Conservation (phyloP, 257 asterid genomes). For the Nicotiana knightiana region DNA sequence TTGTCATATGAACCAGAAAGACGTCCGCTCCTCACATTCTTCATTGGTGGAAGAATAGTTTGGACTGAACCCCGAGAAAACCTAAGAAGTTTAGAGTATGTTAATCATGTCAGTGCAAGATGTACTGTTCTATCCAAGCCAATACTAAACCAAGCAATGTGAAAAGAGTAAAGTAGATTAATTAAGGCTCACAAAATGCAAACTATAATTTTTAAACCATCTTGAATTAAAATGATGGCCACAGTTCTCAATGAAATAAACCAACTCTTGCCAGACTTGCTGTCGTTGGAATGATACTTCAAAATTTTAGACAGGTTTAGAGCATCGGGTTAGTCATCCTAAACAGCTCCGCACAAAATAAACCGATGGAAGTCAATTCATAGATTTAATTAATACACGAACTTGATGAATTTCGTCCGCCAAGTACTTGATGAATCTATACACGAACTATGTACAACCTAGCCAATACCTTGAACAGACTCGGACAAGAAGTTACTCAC, state of each 20-base stretch:
- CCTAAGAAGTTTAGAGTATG: slow-evolving; percentile 32
- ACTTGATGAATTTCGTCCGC: not conserved
- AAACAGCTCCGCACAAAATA: not conserved
- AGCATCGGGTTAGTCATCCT: not conserved
- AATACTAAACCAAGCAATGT: not conserved
- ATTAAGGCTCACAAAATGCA: not conserved
- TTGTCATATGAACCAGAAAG: slow-evolving; percentile 81
- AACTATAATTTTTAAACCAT: not conserved
- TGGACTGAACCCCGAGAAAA: slow-evolving; percentile 81
- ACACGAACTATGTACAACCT: not conserved
- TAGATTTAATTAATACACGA: not conserved
- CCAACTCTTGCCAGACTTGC: not conserved
- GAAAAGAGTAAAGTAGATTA: not conserved
- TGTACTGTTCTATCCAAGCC: not conserved
- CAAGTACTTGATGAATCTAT: slow-evolving; percentile 1
- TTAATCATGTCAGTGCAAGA: not conserved
- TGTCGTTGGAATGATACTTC: not conserved
- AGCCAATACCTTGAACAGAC: not conserved
- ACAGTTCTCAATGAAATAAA: slow-evolving; percentile 2
- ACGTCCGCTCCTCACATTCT: slow-evolving; percentile 56
- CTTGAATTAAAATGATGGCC: not conserved
- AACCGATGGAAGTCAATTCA: not conserved
- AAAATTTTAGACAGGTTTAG: not conserved
- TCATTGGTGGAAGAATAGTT: slow-evolving; percentile 79
- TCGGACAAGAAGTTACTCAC: not conserved